Base-by-base conservation (phyloP, 1,284 basidiomycete species). In the Somion occarium region DNA sequence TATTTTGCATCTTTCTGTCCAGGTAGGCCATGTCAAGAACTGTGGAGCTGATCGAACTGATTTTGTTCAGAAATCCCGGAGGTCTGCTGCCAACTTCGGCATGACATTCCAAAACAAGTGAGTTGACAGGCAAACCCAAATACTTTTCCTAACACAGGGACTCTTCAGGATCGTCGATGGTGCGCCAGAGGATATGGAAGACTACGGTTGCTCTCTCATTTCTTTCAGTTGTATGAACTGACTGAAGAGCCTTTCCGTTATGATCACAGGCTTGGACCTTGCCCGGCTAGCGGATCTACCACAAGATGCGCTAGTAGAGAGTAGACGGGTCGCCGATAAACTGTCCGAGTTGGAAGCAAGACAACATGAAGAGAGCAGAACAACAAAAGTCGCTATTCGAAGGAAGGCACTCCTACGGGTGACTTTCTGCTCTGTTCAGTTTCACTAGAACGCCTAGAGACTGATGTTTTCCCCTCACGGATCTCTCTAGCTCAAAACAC, bases 241-340 rank as follows among this genome's bases (percentile, higher is more conserved):
- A n/a, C n/a, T n/a, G n/a, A n/a, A n/a, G n/a, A n/a, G n/a, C n/a
- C n/a, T n/a, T n/a, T n/a, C n/a, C n/a, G n/a, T n/a, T n/a, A n/a
- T n/a, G n/a, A 37, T 23, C 12, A 12, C 42, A 87, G 93, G 93
- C 1, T 72, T 97, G 9, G 88, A 94, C 58, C 78, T 95, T 22
- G 92, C 93, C 13, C 79, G 81, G 44, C 76, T 94, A 1, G 92
- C 91, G 0, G 87, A 93, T 61, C 72, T 97, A 0, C 93, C 93
- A 0, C 57, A 66, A 0, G 77, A 86, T 43, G 80, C 93, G 5
- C 64, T 92, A 44, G 56, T 60, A 1, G 83, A 85, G 62, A 85
- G 79, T 4, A 75, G 69, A 52, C 71, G 80, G 50, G 79, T 92
- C 0, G 79, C 91, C 1, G 70, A 70, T 11, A 72, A 71, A 18